These are phyloP conservation scores for Lactarius evosmus DNA, from an alignment of 768 basidiomycete species.

Conservation along the genomic window DNA sequence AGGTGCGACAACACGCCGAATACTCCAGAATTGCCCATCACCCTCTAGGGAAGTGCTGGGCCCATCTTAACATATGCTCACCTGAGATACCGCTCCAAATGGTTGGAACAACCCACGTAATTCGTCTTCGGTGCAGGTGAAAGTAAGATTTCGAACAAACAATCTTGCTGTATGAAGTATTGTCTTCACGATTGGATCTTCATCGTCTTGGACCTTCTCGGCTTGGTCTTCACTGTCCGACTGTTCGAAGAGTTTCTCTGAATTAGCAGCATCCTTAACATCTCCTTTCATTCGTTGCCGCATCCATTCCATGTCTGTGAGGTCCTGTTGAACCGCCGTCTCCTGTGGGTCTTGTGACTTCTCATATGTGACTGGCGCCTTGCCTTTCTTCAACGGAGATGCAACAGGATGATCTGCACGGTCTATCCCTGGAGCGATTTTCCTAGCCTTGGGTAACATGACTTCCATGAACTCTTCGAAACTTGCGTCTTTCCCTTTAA, in stretches of 20 bases:
- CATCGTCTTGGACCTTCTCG: conserved; percentile 19
- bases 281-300: conserved; percentile 54
- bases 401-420: conserved; percentile 32
- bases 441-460: conserved; percentile 62
- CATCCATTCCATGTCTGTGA: conserved; percentile 79
- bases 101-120: conserved; percentile 58
- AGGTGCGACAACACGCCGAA: conserved; percentile 28
- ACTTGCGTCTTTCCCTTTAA: conserved; percentile 35
- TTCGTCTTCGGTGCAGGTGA: conserved; percentile 73
- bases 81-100: conserved; percentile 77
- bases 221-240: conserved; percentile 52
- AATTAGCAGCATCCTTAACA: conserved; percentile 37
- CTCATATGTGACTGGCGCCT: background rate
- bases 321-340: conserved; percentile 35
- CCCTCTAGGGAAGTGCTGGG: conserved; percentile 7
- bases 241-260: conserved; percentile 56
- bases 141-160: conserved; percentile 94
- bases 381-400: conserved; percentile 28
- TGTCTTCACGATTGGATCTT: conserved; percentile 38
- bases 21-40: conserved; percentile 57
- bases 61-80: conserved; percentile 37
- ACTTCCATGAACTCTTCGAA: conserved; percentile 69
- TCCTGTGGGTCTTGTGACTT: conserved; percentile 17
- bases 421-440: conserved; percentile 66
- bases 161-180: conserved; percentile 75